Conservation (phyloP, 2,329 filamentous ascomycete genomes). For the Periconia sp. region DNA sequence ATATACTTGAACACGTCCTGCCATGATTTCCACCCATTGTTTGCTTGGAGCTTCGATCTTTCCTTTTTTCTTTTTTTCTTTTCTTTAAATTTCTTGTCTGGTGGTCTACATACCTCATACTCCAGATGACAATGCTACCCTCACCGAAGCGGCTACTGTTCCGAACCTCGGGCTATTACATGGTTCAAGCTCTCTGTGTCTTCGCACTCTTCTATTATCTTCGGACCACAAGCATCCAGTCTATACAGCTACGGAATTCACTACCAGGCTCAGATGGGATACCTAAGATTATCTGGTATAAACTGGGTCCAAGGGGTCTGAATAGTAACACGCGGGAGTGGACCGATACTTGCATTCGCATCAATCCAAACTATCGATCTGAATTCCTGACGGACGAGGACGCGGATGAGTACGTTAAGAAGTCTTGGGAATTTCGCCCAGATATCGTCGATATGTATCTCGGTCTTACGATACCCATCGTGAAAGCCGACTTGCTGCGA, state of each 20-base stretch:
- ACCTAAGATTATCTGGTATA: conserved; percentile 44
- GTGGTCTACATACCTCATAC: not conserved
- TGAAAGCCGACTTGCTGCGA: conserved; percentile 48
- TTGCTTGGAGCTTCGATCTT: no score
- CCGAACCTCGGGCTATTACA: not conserved
- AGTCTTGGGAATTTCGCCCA: conserved; percentile 35
- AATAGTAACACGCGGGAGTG: conserved; percentile 29
- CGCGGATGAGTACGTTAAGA: conserved; percentile 35
- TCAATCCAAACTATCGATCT: conserved; percentile 31
- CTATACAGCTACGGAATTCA: not conserved
- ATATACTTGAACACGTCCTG: no score
- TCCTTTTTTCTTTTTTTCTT: no score
- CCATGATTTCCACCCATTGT: no score
- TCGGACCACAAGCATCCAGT: not conserved
- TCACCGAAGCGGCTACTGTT: not conserved
- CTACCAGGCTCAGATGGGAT: conserved; percentile 13
- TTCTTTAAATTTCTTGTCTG: no score
- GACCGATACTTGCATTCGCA: conserved; percentile 34
- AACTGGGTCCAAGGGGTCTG: conserved; percentile 42
- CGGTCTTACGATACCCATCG: conserved; percentile 39
- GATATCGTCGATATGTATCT: conserved; percentile 44
- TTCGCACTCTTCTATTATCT: not conserved
- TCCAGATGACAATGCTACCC: not conserved
- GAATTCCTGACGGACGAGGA: conserved; percentile 36
- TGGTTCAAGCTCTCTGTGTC: not conserved